Evolutionary conservation across 805 yeast genomes (phyloP).

Genomic region (Ogataea chonburiensis): DNA sequence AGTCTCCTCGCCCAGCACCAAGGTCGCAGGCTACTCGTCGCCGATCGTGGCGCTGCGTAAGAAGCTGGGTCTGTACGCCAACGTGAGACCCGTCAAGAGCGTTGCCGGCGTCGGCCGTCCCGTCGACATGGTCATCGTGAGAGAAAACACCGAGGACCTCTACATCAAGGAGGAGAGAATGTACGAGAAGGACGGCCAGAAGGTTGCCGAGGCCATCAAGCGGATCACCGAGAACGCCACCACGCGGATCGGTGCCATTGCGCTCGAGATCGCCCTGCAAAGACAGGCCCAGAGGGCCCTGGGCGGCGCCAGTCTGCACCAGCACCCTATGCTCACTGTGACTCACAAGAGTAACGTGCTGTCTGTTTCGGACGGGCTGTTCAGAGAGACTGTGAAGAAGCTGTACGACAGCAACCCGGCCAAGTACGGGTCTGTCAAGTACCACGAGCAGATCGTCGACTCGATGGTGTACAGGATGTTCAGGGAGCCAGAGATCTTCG

Average conservation of each 20-base stretch:
- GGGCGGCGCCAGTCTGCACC: conserved; percentile 52
- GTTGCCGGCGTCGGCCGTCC: conserved; percentile 84
- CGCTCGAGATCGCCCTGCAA: conserved; percentile 88
- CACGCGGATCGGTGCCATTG: conserved; percentile 82
- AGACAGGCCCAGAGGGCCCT: conserved; percentile 76
- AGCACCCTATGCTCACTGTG: conserved; percentile 72
- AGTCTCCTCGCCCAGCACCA: conserved; percentile 90
- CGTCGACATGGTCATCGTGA: conserved; percentile 95
- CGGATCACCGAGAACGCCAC: conserved; percentile 91
- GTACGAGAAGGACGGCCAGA: conserved; percentile 76
- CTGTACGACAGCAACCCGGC: conserved; percentile 58
- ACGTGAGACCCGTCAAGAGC: conserved; percentile 95
- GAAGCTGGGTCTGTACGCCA: conserved; percentile 91
- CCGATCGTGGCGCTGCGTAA: conserved; percentile 99
- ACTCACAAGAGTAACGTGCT: conserved; percentile 97
- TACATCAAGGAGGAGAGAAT: conserved; percentile 91
- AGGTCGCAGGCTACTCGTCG: conserved; percentile 95
- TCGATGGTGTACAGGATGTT: conserved; percentile 99
- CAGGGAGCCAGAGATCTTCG: conserved; percentile 96
- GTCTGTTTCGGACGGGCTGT: conserved; percentile 89
- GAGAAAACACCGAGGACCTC: conserved; percentile 97
- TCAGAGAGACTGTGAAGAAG: conserved; percentile 79
- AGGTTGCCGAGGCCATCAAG: conserved; percentile 96
- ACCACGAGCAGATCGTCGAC: conserved; percentile 96
- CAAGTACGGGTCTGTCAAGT: conserved; percentile 56